A percentile compares a stretch with the other conserved stretches of the same genome.
Evolutionary conservation across 2,329 filamentous ascomycete genomes (phyloP).

Genomic region (Magnaporthiopsis rhizophila): DNA sequence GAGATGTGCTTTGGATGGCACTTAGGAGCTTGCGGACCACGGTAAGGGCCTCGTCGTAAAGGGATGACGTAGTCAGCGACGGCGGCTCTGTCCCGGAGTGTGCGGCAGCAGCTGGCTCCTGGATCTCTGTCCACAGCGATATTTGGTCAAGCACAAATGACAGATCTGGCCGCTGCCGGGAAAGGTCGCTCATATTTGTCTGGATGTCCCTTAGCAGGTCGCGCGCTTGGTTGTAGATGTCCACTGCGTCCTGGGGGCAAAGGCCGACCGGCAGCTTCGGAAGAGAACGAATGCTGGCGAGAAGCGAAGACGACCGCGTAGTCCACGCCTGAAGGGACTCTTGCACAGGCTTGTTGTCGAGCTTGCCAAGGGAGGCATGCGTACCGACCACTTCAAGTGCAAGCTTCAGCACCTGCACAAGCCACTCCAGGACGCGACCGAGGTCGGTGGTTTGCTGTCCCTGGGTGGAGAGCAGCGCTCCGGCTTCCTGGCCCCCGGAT

Average conservation of each 20-base stretch:
- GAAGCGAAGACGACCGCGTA: conserved; percentile 36
- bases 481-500: not conserved
- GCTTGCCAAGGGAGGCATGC: conserved; percentile 56
- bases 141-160: conserved; percentile 60
- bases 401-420: conserved; percentile 60
- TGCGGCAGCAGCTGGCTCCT: conserved; percentile 14
- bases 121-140: conserved; percentile 48
- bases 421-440: conserved; percentile 42
- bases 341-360: conserved; percentile 36
- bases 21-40: conserved; percentile 72
- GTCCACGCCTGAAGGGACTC: conserved; percentile 42
- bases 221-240: conserved; percentile 27
- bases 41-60: conserved; percentile 42
- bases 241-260: conserved; percentile 27
- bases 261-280: conserved; percentile 44
- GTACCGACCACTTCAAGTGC: conserved; percentile 54
- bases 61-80: not conserved
- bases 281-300: conserved; percentile 31
- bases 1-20: conserved; percentile 65
- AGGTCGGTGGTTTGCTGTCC: conserved; percentile 16
- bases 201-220: conserved; percentile 29
- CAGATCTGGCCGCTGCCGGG: conserved; percentile 46
- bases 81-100: not conserved
- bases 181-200: conserved; percentile 33
- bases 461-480: not conserved